Base-by-base conservation (phyloP, 139 green algal genomes). In the Tetratostichococcus sp. region DNA sequence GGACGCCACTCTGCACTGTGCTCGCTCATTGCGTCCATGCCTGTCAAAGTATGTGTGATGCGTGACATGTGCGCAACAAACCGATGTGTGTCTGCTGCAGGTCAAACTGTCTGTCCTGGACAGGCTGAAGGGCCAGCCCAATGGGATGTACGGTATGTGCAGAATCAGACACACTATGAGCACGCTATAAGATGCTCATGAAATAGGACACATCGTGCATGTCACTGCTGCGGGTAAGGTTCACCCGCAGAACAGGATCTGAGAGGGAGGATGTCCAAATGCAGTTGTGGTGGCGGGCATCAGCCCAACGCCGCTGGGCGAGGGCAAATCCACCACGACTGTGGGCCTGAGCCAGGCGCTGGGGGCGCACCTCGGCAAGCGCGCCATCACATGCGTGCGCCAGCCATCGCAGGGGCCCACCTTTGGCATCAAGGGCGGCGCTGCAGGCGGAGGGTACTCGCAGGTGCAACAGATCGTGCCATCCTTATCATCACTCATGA, bases 341-440 rank as follows among this genome's bases (percentile, higher is more conserved):
- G 92, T 99, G 3, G 96, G 96, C 0, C 76, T 99, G n/a, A 95
- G 90, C 77, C 96, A 99, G 85, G 94, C 95, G 3, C 82, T 99
- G 39, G 94, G 75, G 28, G 94, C 92, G 11, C 91, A 98, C 79
- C 86, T 97, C 5, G 78, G 86, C 25, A 84, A 90, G 68, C 90
- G 93, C 71, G 90, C 95, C 16, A 70, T 99, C 2, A 93, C 94
- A 3, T 98, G 93, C 83, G 87, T 99, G 43, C 84, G 96, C 17
- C 96, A 99, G 88, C 96, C 96, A 25, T 94, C 84, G 67, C 94
- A 98, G 84, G 96, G 96, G 1, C 96, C 94, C 17, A 98, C 94
- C 11, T 99, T 99, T 84, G 96, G 96, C 67, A 98, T 99, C 88
- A 98, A 98, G 85, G 96, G 96, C 35, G 96, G 96, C 23, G 96